phyloP scores from a whole-genome alignment of 1,284 basidiomycete genomes.

The Trichosporon sp. region DNA sequence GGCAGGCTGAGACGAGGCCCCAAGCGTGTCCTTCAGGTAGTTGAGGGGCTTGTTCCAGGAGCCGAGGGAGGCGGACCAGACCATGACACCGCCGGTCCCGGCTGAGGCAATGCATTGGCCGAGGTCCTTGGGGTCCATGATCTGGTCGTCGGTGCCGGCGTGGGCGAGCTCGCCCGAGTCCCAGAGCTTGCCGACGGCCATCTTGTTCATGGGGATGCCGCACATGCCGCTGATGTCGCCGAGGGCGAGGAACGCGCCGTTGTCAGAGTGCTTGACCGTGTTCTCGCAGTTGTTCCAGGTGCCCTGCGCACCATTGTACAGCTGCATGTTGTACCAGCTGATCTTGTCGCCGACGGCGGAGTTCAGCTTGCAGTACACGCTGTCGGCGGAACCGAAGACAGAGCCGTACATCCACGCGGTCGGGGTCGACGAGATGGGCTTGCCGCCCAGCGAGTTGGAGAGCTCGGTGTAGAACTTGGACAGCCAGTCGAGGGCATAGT shows the following conservation, averaged over 20 bases:
- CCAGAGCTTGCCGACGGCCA: slow-evolving; percentile 20
- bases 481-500: slow-evolving; percentile 19
- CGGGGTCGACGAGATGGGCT: slow-evolving; percentile 42
- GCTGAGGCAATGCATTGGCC: slow-evolving; percentile 17
- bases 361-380: slow-evolving; percentile 42
- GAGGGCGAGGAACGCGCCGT: slow-evolving; percentile 18
- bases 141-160: slow-evolving; percentile 9
- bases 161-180: slow-evolving; percentile 14
- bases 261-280: slow-evolving; percentile 11
- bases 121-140: slow-evolving; percentile 12
- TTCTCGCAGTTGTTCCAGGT: slow-evolving; percentile 23
- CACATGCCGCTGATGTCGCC: slow-evolving; percentile 16
- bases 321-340: slow-evolving; percentile 46
- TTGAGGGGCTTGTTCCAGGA: slow-evolving; percentile 15
- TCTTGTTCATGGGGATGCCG: slow-evolving; percentile 15
- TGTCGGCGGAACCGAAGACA: slow-evolving; percentile 11
- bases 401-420: slow-evolving; percentile 27
- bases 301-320: slow-evolving; percentile 40
- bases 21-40: slow-evolving; percentile 11
- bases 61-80: slow-evolving; percentile 16
- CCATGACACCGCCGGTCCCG: slow-evolving; percentile 19
- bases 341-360: slow-evolving; percentile 30
- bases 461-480: slow-evolving; percentile 44
- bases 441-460: slow-evolving; percentile 34
- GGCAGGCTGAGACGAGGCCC: not conserved